Evolutionary conservation across 2,329 filamentous ascomycete genomes (phyloP).

Genomic region (Aspergillus fumigatus): DNA sequence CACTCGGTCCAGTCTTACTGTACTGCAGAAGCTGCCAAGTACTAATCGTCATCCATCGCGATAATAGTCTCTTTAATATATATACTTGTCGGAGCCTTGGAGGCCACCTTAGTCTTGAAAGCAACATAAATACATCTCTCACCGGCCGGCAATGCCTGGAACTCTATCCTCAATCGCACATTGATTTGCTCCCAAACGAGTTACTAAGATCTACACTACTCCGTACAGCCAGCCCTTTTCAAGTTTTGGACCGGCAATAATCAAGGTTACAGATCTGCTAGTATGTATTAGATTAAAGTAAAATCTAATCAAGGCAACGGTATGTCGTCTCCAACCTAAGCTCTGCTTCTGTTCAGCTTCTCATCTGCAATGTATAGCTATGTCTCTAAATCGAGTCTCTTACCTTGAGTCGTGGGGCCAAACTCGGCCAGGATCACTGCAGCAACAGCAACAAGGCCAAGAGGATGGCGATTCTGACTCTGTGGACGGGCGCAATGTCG

Average conservation of each 20-base stretch:
- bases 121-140: background rate
- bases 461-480: constrained; percentile 22
- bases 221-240: no score
- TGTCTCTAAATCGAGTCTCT: constrained; percentile 41
- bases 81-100: background rate
- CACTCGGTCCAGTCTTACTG: background rate
- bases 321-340: background rate
- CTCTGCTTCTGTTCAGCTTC: background rate
- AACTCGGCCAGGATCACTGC: constrained; percentile 25
- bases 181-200: background rate
- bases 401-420: constrained; percentile 44
- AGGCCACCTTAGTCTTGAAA: background rate
- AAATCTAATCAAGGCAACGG: background rate
- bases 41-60: background rate
- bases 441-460: constrained; percentile 17
- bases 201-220: background rate
- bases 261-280: no score
- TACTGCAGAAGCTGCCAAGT: no score
- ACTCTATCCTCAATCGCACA: background rate
- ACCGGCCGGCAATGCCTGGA: background rate
- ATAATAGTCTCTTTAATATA: background rate
- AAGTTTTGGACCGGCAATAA: no score
- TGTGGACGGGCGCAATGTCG: constrained; percentile 21
- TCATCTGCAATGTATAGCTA: constrained; percentile 12
- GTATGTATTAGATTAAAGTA: background rate